A percentile compares a stretch with the other conserved stretches of the same genome.
Conservation (phyloP, 352 stramenopile species). For the Pythium phragmitis region DNA sequence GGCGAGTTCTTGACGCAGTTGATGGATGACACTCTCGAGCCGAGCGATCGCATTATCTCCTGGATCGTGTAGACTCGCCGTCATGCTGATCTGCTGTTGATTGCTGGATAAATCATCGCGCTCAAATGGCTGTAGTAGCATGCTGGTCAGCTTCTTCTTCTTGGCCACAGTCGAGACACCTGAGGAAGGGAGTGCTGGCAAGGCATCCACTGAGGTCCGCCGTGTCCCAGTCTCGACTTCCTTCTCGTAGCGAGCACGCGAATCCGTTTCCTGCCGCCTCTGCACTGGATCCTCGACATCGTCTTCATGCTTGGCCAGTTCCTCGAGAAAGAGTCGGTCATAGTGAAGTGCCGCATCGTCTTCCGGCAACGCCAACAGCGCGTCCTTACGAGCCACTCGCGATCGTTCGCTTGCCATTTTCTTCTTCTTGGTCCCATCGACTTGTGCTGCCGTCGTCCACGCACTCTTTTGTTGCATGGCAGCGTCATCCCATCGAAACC, state of each 20-base stretch:
- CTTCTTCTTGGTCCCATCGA: conserved; percentile 1
- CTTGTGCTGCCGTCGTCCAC: conserved; percentile 7
- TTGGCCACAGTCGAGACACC: not conserved
- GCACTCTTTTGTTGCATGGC: conserved; percentile 8
- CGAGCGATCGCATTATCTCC: not conserved
- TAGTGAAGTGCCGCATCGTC: conserved; percentile 21
- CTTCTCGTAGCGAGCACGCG: conserved; percentile 5
- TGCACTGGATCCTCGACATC: not conserved
- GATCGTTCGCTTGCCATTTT: conserved; percentile 8
- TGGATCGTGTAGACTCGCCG: not conserved
- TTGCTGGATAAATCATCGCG: conserved; percentile 4
- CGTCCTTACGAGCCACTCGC: not conserved
- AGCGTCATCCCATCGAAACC: conserved; percentile 36
- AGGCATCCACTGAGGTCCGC: not conserved
- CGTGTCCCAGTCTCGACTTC: not conserved
- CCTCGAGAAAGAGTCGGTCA: conserved; percentile 56
- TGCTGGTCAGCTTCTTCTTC: conserved; percentile 4
- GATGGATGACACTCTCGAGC: conserved; percentile 15
- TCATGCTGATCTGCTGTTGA: not conserved
- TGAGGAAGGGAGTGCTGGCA: not conserved
- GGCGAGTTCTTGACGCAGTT: conserved; percentile 31
- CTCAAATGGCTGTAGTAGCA: not conserved
- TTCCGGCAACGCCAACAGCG: conserved; percentile 6
- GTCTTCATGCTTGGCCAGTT: conserved; percentile 59
- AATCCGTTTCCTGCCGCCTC: not conserved